Conservation (phyloP, 2,329 filamentous ascomycete genomes). For the Cucurbitaria berberidis region DNA sequence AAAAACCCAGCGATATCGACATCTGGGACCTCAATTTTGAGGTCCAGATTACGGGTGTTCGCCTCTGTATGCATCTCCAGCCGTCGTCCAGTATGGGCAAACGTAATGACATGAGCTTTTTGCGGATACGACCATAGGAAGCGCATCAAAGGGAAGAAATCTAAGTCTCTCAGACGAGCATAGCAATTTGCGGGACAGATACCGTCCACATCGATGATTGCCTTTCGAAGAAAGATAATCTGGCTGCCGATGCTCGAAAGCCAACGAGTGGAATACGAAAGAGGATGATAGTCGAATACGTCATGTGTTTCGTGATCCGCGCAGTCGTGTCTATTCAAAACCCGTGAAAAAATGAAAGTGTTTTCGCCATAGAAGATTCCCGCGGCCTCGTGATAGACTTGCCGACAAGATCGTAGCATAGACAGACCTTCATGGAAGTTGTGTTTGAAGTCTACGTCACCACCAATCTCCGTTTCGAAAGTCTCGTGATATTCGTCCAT, state of each 20-base stretch:
- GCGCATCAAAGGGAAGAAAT: too few relatives aligned
- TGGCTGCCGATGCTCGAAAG: too few relatives aligned
- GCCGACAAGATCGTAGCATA: slow-evolving; percentile 3
- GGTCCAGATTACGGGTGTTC: too few relatives aligned
- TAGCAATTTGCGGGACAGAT: neutral
- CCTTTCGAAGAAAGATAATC: neutral
- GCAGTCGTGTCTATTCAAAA: neutral
- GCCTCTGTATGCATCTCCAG: too few relatives aligned
- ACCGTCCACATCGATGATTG: neutral
- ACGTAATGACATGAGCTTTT: neutral
- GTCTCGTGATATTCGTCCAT: too few relatives aligned
- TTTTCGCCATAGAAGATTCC: slow-evolving; percentile 5
- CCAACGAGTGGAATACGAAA: too few relatives aligned
- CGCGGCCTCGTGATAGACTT: slow-evolving; percentile 9
- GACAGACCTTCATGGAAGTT: neutral
- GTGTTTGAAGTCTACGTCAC: neutral
- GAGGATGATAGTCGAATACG: too few relatives aligned
- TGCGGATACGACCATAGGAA: too few relatives aligned
- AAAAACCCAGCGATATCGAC: neutral
- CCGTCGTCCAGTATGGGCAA: neutral
- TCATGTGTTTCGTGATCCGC: too few relatives aligned
- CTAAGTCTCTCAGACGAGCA: too few relatives aligned
- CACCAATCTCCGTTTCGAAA: neutral
- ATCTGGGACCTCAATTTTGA: neutral
- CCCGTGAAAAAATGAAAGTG: neutral